Percentiles rank a stretch among this genome's conserved stretches.
phyloP scores from a whole-genome alignment of 768 basidiomycete genomes.

The Hericium coralloides region DNA sequence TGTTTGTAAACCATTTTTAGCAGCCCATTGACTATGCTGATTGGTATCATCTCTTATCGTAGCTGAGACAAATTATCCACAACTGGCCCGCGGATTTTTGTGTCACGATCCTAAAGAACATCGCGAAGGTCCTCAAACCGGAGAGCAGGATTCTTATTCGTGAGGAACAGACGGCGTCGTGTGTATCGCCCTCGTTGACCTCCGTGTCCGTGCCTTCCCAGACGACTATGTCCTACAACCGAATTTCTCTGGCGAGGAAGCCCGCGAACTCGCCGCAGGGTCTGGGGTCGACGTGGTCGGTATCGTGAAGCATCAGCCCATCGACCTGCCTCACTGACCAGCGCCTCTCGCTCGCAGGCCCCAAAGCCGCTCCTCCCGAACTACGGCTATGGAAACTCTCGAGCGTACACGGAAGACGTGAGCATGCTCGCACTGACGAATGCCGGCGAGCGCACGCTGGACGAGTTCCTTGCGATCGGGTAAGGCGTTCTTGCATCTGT shows the following conservation, averaged over 20 bases:
- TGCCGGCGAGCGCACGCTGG: neutral
- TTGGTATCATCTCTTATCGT: too few relatives aligned
- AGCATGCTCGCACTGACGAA: neutral
- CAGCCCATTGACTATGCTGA: neutral
- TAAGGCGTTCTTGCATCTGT: neutral
- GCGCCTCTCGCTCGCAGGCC: constrained; percentile 15
- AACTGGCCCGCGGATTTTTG: constrained; percentile 29
- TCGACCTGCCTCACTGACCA: neutral
- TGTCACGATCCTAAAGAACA: constrained; percentile 22
- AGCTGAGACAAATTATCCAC: constrained; percentile 18
- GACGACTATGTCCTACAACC: neutral
- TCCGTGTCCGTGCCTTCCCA: neutral
- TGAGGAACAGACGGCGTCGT: constrained; percentile 17
- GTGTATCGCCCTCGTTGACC: neutral
- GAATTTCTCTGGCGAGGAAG: neutral
- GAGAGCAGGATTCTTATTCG: constrained; percentile 25
- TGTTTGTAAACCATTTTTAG: neutral
- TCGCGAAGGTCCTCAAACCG: constrained; percentile 21
- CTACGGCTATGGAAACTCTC: constrained; percentile 17
- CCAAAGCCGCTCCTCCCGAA: constrained; percentile 26
- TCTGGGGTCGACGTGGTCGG: neutral
- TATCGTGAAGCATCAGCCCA: neutral
- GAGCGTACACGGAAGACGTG: neutral
- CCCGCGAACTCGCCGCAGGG: neutral
- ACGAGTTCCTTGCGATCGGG: neutral